Evolutionary conservation across 345 rosid genomes (phyloP), one percentile per base, ranked within the genome.

Genomic region (Brassica napus): DNA sequence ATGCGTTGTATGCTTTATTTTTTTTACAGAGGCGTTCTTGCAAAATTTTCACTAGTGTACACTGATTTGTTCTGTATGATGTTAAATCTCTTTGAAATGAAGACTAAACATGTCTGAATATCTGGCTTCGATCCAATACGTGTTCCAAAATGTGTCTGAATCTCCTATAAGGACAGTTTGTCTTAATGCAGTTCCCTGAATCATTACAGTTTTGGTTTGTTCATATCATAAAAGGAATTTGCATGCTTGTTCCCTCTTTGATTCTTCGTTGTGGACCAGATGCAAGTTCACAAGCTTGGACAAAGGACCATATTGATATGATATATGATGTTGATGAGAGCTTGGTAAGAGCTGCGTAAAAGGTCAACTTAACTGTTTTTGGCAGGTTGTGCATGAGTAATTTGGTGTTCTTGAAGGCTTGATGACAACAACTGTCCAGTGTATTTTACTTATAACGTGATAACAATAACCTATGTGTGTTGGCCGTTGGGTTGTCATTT

Each of bases 371-470:
- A 54, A 74, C 59, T 69, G 65, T 80, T 5, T 55, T n/a, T 54
- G 63, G 65, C 84, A 95, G 99, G 99, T 95, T 72, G 94, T 95
- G 65, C 97, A 93, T 69, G 97, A 91, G 86, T 97, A 93, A 82
- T 95, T 95, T 72, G 99, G 98, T 72, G 90, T 95, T 14, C 16
- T 89, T 78, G 97, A 95, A 88, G 99, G 98, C 81, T 85, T 95
- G 83, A 93, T 93, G 99, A 95, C 99, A 65, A 95, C 99, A 28
- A 28, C 30, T 52, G 99, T 95, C 57, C 99, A 95, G 30, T 28
- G 30, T 28, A 28, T 28, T 28, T 28, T 28, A 28, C 30, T 28
- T 28, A 28, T 28, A 28, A 28, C 30, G 30, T 28, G 30, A 3
- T 28, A 28, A 28, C 30, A 28, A 28, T 28, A 28, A 28, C 30